Evolutionary conservation across 768 basidiomycete species (phyloP).

Genomic region (Chalciporus chontae): DNA sequence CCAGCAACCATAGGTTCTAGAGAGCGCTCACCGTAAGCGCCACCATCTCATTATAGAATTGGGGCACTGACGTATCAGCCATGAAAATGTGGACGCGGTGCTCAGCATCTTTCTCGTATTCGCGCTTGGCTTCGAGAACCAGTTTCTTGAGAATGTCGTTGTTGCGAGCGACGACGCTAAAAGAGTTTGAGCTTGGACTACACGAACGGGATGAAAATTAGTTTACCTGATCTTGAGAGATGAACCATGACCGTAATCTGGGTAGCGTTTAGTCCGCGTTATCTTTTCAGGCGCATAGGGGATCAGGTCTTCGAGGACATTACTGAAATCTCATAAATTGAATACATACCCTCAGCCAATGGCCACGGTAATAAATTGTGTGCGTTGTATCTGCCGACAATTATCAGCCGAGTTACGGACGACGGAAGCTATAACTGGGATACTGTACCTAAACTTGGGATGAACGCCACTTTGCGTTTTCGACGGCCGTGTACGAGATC

Average conservation of each 20-base stretch:
- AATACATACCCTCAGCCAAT: constrained; percentile 72
- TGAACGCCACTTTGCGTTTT: constrained; percentile 79
- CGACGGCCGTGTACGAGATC: constrained; percentile 61
- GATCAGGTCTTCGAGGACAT: constrained; percentile 20
- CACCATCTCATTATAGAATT: constrained; percentile 5
- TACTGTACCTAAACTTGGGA: constrained; percentile 74
- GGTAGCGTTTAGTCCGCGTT: constrained; percentile 73
- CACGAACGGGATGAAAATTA: constrained; percentile 12
- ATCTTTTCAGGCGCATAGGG: constrained; percentile 45
- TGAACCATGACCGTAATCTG: constrained; percentile 70
- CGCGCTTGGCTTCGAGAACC: constrained; percentile 81
- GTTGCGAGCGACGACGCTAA: constrained; percentile 81
- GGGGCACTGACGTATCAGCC: constrained; percentile 72
- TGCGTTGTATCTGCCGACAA: constrained; percentile 68
- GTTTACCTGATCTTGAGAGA: constrained; percentile 76
- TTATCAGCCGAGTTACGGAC: constrained; percentile 15
- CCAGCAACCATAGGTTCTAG: constrained; percentile 73
- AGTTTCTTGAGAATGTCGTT: constrained; percentile 86
- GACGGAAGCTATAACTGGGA: constrained; percentile 10
- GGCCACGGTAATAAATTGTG: constrained; percentile 86
- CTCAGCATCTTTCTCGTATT: constrained; percentile 88
- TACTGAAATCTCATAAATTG: constrained; percentile 1
- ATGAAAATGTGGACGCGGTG: constrained; percentile 88
- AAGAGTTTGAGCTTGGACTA: constrained; percentile 12
- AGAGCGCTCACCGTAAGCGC: constrained; percentile 4